Conservation (phyloP, 73 alveolate genomes). For the Stentor roeselii region DNA sequence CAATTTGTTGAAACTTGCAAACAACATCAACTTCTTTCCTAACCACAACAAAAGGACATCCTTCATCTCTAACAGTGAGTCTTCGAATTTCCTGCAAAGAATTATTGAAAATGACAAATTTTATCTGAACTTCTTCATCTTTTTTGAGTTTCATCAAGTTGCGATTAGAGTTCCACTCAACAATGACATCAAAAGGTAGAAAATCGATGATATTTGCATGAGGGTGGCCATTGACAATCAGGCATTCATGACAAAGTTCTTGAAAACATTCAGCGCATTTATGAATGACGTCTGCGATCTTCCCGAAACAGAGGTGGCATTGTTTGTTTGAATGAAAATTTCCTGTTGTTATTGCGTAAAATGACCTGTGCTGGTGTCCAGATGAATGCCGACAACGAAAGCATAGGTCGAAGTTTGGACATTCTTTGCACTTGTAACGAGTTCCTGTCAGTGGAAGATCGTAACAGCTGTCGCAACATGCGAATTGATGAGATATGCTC, state of each 20-base stretch:
- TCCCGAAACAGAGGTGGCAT: not conserved
- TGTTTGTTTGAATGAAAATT: not conserved
- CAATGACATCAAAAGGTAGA: not conserved
- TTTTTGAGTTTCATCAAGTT: not conserved
- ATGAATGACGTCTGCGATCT: not conserved
- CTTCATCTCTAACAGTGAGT: not conserved
- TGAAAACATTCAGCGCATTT: not conserved
- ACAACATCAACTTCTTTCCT: not conserved
- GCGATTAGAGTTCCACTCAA: not conserved
- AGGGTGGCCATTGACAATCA: not conserved
- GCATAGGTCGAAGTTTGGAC: slow-evolving; percentile 18
- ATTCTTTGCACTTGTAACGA: not conserved
- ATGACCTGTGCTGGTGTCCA: not conserved
- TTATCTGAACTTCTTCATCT: not conserved
- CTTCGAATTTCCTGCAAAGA: not conserved
- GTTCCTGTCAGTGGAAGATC: not conserved
- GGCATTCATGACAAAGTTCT: not conserved
- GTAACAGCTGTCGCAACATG: slow-evolving; percentile 4
- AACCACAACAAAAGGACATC: not conserved
- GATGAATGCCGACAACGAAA: not conserved
- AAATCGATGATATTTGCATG: not conserved
- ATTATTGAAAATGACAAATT: not conserved
- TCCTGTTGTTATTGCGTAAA: not conserved
- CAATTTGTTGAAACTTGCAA: not conserved
- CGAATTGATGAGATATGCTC: not conserved